Evolutionary conservation across 495 filamentous ascomycete genomes (phyloP).

Genomic region (Talaromyces liani): DNA sequence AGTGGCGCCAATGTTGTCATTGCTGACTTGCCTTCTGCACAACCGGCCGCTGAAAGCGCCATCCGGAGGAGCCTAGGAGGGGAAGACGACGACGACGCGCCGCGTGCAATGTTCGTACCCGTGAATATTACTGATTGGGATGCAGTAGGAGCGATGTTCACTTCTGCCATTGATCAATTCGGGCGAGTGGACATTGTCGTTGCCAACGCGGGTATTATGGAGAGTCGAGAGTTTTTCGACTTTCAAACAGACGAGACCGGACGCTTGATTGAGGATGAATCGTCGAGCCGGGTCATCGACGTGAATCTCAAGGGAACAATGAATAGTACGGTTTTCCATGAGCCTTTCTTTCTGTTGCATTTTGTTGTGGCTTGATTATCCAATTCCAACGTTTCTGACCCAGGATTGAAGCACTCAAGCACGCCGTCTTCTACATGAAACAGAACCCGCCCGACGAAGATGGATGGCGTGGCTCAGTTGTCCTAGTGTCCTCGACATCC

Average conservation of each 20-base stretch:
- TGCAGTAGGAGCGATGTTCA: conserved; percentile 42
- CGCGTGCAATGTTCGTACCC: conserved; percentile 14
- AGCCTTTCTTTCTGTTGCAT: neutral
- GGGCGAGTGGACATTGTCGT: conserved; percentile 54
- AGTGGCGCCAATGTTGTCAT: conserved; percentile 17
- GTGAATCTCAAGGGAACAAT: conserved; percentile 29
- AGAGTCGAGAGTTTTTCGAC: conserved; percentile 17
- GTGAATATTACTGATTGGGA: conserved; percentile 20
- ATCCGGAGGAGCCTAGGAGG: conserved; percentile 8
- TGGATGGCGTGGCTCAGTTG: conserved; percentile 13
- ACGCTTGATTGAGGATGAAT: conserved; percentile 14
- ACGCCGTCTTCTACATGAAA: conserved; percentile 11
- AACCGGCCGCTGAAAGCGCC: conserved; percentile 9
- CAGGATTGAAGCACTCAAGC: no score
- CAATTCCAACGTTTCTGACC: no score
- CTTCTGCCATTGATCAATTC: conserved; percentile 36
- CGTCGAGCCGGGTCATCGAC: conserved; percentile 20
- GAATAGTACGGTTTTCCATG: conserved; percentile 18
- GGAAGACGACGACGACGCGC: conserved; percentile 8
- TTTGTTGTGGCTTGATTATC: neutral
- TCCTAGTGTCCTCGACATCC: conserved; percentile 17
- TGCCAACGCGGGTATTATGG: conserved; percentile 60
- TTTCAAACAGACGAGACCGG: conserved; percentile 16
- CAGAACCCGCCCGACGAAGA: neutral
- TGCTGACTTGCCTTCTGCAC: conserved; percentile 15